These are phyloP conservation scores for Botrytis fragariae DNA, from an alignment of 2,329 filamentous ascomycete species.

Conservation along the genomic window DNA sequence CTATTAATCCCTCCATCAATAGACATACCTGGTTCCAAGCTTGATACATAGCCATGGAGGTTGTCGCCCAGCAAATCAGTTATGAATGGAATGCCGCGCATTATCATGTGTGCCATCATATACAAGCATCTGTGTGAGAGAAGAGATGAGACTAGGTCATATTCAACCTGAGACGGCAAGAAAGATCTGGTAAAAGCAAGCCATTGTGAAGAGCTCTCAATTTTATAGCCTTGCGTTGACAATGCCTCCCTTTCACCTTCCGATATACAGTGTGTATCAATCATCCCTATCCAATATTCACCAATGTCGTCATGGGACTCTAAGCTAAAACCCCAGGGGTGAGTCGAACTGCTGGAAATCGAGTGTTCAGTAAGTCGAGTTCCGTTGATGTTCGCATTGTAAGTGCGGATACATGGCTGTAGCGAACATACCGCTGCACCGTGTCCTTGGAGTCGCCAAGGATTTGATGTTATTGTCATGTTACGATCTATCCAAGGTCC, in stretches of 20 bases:
- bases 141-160: not conserved
- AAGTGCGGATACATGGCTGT: accelerated
- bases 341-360: accelerated
- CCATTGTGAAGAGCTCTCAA: not conserved
- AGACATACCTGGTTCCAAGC: no score
- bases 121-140: not conserved
- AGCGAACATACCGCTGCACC: not conserved
- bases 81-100: accelerated
- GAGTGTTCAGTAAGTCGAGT: not conserved
- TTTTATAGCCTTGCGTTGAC: not conserved
- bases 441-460: not conserved
- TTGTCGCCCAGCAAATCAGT: accelerated
- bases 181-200: not conserved
- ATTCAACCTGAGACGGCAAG: accelerated
- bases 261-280: not conserved
- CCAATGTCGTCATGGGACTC: no score
- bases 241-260: accelerated
- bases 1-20: no score
- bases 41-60: accelerated
- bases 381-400: accelerated
- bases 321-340: no score
- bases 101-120: not conserved
- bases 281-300: not conserved
- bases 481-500: not conserved
- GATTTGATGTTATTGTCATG: not conserved